Evolutionary conservation across 1,284 basidiomycete species (phyloP), one percentile per base, ranked within the genome.

Genomic region (Porogramme epimiltina): DNA sequence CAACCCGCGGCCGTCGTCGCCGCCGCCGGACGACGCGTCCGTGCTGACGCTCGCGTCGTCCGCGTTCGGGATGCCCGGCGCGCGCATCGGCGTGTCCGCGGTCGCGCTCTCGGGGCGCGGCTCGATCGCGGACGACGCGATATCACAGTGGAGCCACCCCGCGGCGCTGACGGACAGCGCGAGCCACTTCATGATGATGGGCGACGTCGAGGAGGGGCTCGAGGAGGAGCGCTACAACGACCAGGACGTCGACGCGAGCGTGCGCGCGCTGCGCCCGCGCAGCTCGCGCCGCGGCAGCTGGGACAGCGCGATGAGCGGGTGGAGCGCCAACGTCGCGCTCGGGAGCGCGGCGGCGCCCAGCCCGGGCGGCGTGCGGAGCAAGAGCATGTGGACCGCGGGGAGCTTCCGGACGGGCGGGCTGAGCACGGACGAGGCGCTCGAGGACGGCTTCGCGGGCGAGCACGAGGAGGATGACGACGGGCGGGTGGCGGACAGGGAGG

Each of bases 1-100:
- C 71, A 98, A 98, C 68, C 95, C 95, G 2, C 84, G 90, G 19
- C 96, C 96, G 15, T 87, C 88, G 5, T 92, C 90, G 2, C 88
- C 92, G 10, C 95, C 95, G 0, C 76, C 85, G 22, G 93, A 96
- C 66, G 95, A 98, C 65, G 95, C 95, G 0, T 95, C 91, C 3
- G 77, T 95, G 45, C 76, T 98, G 41, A 98, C 95, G 0, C 82
- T 98, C 11, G 95, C 95, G 3, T 95, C 92, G 13, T 95, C 92
- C 3, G 93, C 92, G 1, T 95, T 91, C 67, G 93, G 82, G 0
- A 74, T 87, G 44, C 82, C 85, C 11, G 80, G 80, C 28, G 70
- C 73, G 34, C 69, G 80, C 60, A 51, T 66, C 33, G 69, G 70
- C 28, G 61, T 60, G 10, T 56, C 53, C n/a, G 60, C 65, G 25